These are phyloP conservation scores for Vachellia collinsii DNA, from an alignment of 306 rosid genomes.

Conservation along the genomic window DNA sequence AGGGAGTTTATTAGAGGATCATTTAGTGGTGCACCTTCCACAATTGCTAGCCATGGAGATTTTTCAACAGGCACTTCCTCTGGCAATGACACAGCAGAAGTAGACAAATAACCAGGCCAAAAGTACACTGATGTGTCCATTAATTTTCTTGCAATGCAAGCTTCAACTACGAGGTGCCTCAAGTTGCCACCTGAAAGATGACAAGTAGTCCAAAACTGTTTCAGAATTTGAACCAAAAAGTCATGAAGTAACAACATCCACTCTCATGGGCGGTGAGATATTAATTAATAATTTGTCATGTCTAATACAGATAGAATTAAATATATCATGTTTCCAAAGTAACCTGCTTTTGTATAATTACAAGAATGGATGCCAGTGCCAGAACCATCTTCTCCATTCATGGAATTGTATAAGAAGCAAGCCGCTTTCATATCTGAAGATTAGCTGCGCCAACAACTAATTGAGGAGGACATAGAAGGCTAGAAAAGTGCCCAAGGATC, in stretches of 20 bases:
- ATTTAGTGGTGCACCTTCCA: conserved; percentile 74
- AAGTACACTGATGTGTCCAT: conserved; percentile 70
- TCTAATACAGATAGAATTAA: conserved; percentile 30
- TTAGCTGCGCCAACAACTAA: conserved; percentile 68
- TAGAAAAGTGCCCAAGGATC: conserved; percentile 72
- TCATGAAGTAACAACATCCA: conserved; percentile 16
- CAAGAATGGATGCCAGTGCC: conserved; percentile 49
- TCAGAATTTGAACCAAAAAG: conserved; percentile 10
- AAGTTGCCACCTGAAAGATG: conserved; percentile 70
- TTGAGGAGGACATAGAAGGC: conserved; percentile 75
- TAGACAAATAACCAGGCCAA: conserved; percentile 72
- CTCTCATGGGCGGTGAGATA: neutral
- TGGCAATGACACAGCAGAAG: conserved; percentile 47
- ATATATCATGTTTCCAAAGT: conserved; percentile 25
- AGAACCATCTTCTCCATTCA: conserved; percentile 51
- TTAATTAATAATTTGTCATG: conserved; percentile 21
- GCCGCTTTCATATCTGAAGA: conserved; percentile 68
- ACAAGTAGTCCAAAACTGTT: conserved; percentile 36
- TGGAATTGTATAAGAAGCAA: conserved; percentile 49
- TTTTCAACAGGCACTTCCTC: conserved; percentile 53
- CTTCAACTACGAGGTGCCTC: conserved; percentile 85
- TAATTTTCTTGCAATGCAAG: conserved; percentile 78
- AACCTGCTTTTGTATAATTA: conserved; percentile 56
- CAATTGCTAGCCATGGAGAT: conserved; percentile 72
- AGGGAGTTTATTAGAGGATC: conserved; percentile 58